phyloP scores from a whole-genome alignment of 108 stramenopile genomes.

The Cyclotella choctawhatcheeana region DNA sequence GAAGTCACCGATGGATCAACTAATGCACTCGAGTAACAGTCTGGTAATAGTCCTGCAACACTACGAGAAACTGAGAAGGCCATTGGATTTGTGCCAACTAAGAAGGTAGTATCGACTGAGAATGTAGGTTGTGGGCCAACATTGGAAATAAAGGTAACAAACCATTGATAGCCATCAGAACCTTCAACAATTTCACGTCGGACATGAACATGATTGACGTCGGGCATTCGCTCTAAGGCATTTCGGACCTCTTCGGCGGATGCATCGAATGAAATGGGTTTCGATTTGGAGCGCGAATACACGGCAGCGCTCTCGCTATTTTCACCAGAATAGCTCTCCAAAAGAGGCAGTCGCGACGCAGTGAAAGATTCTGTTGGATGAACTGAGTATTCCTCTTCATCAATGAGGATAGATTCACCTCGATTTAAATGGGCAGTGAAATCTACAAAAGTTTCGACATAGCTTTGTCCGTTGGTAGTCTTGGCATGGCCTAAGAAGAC shows the following conservation, averaged over 20 bases:
- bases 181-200: constrained; percentile 45
- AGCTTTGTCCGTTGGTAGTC: constrained; percentile 28
- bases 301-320: constrained; percentile 9
- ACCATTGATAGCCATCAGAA: constrained; percentile 66
- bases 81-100: constrained; percentile 47
- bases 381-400: constrained; percentile 45
- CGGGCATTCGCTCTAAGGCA: constrained; percentile 68
- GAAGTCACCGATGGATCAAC: constrained; percentile 29
- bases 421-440: constrained; percentile 48
- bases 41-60: constrained; percentile 48
- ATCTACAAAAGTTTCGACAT: constrained; percentile 50
- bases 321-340: constrained; percentile 32
- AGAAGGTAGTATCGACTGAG: constrained; percentile 29
- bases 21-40: constrained; percentile 46
- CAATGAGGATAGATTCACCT: constrained; percentile 52
- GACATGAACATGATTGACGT: constrained; percentile 71
- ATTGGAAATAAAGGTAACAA: constrained; percentile 72
- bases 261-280: constrained; percentile 50
- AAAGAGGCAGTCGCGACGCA: constrained; percentile 40
- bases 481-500: constrained; percentile 53
- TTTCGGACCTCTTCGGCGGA: constrained; percentile 60
- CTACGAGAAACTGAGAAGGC: constrained; percentile 31
- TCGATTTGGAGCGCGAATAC: constrained; percentile 42
- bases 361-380: constrained; percentile 37
- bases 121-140: constrained; percentile 75